phyloP scores from a whole-genome alignment of 1,284 basidiomycete genomes.

The Wolfiporia cocos region DNA sequence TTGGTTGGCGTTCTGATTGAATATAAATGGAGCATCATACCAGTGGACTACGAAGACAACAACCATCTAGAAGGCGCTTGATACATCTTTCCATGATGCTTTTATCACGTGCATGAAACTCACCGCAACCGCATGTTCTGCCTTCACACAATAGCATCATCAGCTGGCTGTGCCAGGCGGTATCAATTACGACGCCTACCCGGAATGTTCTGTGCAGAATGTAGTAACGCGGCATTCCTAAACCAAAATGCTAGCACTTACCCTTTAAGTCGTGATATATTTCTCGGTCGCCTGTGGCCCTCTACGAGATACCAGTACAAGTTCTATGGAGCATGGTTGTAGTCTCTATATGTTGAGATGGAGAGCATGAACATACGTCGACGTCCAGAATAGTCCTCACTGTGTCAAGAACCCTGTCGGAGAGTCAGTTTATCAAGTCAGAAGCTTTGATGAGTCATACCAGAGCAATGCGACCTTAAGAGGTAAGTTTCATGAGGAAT shows the following conservation, averaged over 20 bases:
- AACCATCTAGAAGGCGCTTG: background rate
- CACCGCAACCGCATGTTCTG: slow-evolving; percentile 1
- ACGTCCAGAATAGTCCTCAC: background rate
- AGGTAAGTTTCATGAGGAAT: too few species aligned
- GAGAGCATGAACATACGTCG: background rate
- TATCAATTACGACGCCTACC: background rate
- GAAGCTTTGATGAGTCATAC: background rate
- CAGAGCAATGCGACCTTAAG: background rate
- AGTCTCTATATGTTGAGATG: background rate
- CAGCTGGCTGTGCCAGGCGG: background rate
- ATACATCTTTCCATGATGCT: background rate
- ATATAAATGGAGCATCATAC: too few species aligned
- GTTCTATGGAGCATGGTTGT: background rate
- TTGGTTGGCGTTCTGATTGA: too few species aligned
- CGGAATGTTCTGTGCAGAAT: background rate
- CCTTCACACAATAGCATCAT: background rate
- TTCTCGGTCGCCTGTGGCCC: background rate
- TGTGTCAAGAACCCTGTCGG: background rate
- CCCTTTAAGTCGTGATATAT: background rate
- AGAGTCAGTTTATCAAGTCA: background rate
- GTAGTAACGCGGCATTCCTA: too few species aligned
- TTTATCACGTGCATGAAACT: background rate
- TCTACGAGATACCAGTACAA: slow-evolving; percentile 2
- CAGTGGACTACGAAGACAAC: background rate
- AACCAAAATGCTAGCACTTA: too few species aligned